Evolutionary conservation across 331 rosid genomes (phyloP).

Genomic region (Saraca asoca): DNA sequence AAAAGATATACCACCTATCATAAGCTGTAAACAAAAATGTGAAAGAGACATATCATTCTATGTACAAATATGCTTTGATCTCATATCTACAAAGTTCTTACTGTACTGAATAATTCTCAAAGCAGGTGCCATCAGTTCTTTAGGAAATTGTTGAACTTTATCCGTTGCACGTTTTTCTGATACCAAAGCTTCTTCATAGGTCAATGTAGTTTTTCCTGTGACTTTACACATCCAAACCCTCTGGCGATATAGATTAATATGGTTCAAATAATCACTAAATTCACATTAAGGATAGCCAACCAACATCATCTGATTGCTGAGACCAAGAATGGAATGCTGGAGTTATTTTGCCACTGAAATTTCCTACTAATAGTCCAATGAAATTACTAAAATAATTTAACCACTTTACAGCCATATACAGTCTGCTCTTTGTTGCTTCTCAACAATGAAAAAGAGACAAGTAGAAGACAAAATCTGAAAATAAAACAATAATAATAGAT

Average conservation of each 20-base stretch:
- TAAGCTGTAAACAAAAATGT: background rate
- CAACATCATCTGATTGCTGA: constrained; percentile 6
- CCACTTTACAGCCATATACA: background rate
- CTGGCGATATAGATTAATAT: constrained; percentile 74
- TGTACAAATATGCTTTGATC: constrained; percentile 30
- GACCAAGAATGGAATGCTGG: constrained; percentile 13
- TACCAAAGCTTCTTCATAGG: constrained; percentile 92
- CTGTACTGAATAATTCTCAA: constrained; percentile 81
- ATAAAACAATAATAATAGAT: constrained; percentile 10
- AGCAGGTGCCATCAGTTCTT: constrained; percentile 68
- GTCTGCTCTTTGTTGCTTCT: background rate
- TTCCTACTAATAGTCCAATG: constrained; percentile 17
- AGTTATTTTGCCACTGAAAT: background rate
- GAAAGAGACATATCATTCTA: constrained; percentile 8
- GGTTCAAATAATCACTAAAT: constrained; percentile 71
- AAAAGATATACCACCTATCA: constrained; percentile 23
- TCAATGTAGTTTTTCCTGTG: constrained; percentile 80
- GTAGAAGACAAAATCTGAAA: constrained; percentile 9
- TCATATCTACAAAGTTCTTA: constrained; percentile 48
- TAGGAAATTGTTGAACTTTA: constrained; percentile 84
- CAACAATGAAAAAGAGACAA: constrained; percentile 1
- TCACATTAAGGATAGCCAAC: constrained; percentile 52
- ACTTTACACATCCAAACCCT: constrained; percentile 88
- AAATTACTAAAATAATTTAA: constrained; percentile 9
- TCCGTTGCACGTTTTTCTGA: constrained; percentile 81